Evolutionary conservation across 116 monocot species (phyloP).

Genomic region (Zostera marina): DNA sequence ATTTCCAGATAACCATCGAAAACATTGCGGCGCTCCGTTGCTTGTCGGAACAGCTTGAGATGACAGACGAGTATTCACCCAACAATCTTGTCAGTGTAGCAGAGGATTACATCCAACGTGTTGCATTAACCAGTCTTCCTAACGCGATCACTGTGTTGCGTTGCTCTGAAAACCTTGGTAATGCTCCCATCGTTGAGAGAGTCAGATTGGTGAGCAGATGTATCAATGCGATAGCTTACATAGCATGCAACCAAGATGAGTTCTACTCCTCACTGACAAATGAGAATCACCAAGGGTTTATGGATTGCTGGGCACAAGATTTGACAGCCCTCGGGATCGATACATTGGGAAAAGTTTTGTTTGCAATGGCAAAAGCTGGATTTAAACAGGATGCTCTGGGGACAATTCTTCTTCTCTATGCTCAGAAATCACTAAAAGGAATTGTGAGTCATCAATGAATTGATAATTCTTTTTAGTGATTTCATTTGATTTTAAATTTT

Average conservation of each 20-base stretch:
- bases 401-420: constrained; percentile 79
- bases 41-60: constrained; percentile 63
- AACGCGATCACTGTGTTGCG: constrained; percentile 47
- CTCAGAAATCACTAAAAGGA: constrained; percentile 76
- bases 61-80: constrained; percentile 52
- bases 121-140: constrained; percentile 35
- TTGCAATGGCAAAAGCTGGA: constrained; percentile 58
- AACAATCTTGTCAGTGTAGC: constrained; percentile 42
- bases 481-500: not conserved
- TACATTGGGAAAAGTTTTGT: constrained; percentile 51
- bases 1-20: constrained; percentile 39
- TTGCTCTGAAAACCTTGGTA: constrained; percentile 40
- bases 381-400: constrained; percentile 49
- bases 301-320: constrained; percentile 84
- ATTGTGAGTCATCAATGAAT: constrained; percentile 31
- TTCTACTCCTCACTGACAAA: constrained; percentile 5
- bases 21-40: constrained; percentile 67
- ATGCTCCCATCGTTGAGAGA: constrained; percentile 49
- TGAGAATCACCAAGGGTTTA: constrained; percentile 13
- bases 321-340: constrained; percentile 48
- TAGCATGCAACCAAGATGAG: constrained; percentile 33
- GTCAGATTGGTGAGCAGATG: constrained; percentile 53
- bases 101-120: constrained; percentile 47
- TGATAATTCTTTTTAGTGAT: not conserved
- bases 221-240: constrained; percentile 48